Evolutionary conservation across 1,284 basidiomycete genomes (phyloP).

Genomic region (Cutaneotrichosporon curvatum): DNA sequence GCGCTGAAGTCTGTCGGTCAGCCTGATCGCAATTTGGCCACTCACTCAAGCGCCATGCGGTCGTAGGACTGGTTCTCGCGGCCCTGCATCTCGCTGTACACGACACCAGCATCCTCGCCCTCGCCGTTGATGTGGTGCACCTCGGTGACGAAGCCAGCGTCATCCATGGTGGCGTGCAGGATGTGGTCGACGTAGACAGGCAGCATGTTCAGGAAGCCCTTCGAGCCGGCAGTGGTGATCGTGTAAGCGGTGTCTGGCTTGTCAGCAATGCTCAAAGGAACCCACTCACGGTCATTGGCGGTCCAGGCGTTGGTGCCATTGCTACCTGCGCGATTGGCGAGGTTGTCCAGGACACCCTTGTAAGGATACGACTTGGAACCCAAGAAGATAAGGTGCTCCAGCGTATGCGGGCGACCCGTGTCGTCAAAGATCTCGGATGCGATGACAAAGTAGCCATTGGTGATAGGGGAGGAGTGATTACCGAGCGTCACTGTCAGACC

Average conservation of each 20-base stretch:
- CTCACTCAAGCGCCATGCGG: slow-evolving; percentile 75
- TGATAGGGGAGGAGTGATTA: slow-evolving; percentile 75
- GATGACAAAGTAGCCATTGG: slow-evolving; percentile 87
- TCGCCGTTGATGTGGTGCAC: slow-evolving; percentile 87
- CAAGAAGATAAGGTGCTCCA: slow-evolving; percentile 91
- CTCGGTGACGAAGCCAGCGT: slow-evolving; percentile 87
- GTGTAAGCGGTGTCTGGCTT: slow-evolving; percentile 81
- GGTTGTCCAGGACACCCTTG: slow-evolving; percentile 92
- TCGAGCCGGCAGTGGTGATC: slow-evolving; percentile 90
- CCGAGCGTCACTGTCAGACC: slow-evolving; percentile 48
- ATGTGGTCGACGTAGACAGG: slow-evolving; percentile 97
- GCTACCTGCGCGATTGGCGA: slow-evolving; percentile 95
- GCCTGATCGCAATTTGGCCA: neutral
- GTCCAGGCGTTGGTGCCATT: slow-evolving; percentile 73
- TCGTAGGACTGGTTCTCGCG: slow-evolving; percentile 87
- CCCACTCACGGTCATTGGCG: slow-evolving; percentile 47
- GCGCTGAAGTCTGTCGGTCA: slow-evolving; percentile 59
- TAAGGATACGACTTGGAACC: slow-evolving; percentile 91
- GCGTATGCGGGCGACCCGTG: slow-evolving; percentile 84
- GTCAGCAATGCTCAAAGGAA: neutral
- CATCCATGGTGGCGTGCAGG: slow-evolving; percentile 88
- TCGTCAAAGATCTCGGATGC: slow-evolving; percentile 94
- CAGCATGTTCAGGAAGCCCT: slow-evolving; percentile 89
- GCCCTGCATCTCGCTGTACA: slow-evolving; percentile 98
- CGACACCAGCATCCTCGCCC: slow-evolving; percentile 90